These are phyloP conservation scores for Tylopilus sp. DNA, from an alignment of 1,284 basidiomycete genomes.

Conservation along the genomic window DNA sequence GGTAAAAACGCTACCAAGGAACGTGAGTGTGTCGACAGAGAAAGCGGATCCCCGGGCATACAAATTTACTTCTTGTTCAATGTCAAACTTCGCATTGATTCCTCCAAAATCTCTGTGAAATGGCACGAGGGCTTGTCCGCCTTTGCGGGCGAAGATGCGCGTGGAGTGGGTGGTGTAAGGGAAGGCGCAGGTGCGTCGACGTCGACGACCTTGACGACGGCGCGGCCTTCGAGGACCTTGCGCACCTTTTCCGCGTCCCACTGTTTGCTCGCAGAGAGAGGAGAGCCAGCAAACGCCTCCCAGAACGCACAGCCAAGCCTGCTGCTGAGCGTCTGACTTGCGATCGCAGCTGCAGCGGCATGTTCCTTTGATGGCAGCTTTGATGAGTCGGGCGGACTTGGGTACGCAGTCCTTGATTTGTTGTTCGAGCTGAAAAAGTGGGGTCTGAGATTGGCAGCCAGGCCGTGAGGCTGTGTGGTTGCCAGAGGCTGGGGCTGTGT, in stretches of 20 bases:
- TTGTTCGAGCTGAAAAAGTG: slow-evolving; percentile 44
- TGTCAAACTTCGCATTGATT: slow-evolving; percentile 60
- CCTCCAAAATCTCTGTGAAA: slow-evolving; percentile 48
- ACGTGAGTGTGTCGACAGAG: background rate
- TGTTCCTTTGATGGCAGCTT: slow-evolving; percentile 27
- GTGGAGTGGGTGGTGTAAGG: slow-evolving; percentile 2
- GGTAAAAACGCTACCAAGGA: slow-evolving; percentile 6
- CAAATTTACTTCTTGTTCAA: slow-evolving; percentile 45
- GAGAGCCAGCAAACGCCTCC: slow-evolving; percentile 69
- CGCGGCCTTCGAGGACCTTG: slow-evolving; percentile 71
- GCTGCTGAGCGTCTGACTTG: slow-evolving; percentile 63
- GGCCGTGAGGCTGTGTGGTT: slow-evolving; percentile 37
- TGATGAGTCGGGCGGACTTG: slow-evolving; percentile 32
- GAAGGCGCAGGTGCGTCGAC: slow-evolving; percentile 40
- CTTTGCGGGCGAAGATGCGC: slow-evolving; percentile 13
- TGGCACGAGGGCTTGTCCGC: slow-evolving; percentile 27
- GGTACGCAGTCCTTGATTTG: slow-evolving; percentile 17
- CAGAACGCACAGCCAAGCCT: slow-evolving; percentile 72
- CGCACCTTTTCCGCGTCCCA: slow-evolving; percentile 76
- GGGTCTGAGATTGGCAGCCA: slow-evolving; percentile 52
- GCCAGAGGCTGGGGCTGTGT: slow-evolving; percentile 23
- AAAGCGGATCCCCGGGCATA: background rate
- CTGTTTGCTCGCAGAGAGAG: slow-evolving; percentile 27
- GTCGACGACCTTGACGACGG: slow-evolving; percentile 71
- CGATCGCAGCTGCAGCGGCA: slow-evolving; percentile 59